A percentile compares a stretch with the other conserved stretches of the same genome.
Evolutionary conservation across 108 stramenopile genomes (phyloP).

Genomic region (Epipyxis sp.): DNA sequence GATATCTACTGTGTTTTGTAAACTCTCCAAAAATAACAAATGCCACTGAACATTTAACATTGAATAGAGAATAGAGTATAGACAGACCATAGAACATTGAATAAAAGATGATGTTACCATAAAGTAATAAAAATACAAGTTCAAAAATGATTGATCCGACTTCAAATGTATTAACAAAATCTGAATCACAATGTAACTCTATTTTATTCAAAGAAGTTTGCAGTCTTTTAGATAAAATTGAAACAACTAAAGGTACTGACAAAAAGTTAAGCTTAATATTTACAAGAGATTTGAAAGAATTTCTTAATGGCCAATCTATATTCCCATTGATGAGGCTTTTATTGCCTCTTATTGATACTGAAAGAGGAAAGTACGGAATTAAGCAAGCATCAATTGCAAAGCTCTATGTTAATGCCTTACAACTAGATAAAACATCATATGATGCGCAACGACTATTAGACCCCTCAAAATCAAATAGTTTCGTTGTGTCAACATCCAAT

Average conservation of each 20-base stretch:
- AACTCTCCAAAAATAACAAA: too few relatives aligned
- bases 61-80: too few relatives aligned
- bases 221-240: not conserved
- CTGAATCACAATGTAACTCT: not conserved
- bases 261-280: conserved; percentile 14
- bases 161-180: too few relatives aligned
- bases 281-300: not conserved
- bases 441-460: conserved; percentile 20
- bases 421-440: conserved; percentile 11
- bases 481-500: not conserved
- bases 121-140: too few relatives aligned
- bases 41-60: too few relatives aligned
- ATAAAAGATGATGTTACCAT: too few relatives aligned
- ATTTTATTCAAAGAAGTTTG: not conserved
- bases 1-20: too few relatives aligned
- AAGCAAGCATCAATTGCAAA: conserved; percentile 21
- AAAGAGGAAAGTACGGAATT: conserved; percentile 19
- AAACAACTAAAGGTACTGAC: not conserved
- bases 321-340: conserved; percentile 22
- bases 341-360: conserved; percentile 6
- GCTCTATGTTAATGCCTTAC: conserved; percentile 10
- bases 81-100: too few relatives aligned
- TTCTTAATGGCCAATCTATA: conserved; percentile 8
- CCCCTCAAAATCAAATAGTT: conserved; percentile 5
- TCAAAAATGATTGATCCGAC: too few relatives aligned